These are phyloP conservation scores for Neurospora sp. DNA, from an alignment of 495 filamentous ascomycete species.

Conservation along the genomic window DNA sequence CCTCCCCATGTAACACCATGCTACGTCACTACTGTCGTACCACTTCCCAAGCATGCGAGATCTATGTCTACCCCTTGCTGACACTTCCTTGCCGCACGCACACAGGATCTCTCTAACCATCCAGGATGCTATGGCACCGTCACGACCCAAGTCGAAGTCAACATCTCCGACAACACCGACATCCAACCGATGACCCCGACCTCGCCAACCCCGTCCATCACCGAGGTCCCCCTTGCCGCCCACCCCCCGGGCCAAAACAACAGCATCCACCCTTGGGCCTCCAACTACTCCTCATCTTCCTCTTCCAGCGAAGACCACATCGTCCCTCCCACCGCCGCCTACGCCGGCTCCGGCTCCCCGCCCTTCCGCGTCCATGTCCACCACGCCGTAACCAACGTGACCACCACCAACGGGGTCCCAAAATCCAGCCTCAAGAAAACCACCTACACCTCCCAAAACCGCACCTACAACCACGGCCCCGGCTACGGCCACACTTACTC, in stretches of 20 bases:
- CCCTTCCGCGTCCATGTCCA: background rate
- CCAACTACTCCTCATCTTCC: constrained; percentile 7
- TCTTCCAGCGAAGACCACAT: constrained; percentile 1
- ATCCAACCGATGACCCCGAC: constrained; percentile 6
- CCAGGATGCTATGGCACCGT: constrained; percentile 22
- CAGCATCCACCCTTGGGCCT: constrained; percentile 4
- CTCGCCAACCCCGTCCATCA: constrained; percentile 7
- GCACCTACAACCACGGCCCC: background rate
- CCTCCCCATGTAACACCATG: background rate
- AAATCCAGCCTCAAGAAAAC: background rate
- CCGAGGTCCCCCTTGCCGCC: background rate
- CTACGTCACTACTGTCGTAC: background rate
- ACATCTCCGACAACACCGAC: constrained; percentile 16
- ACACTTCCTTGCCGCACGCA: background rate
- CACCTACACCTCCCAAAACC: background rate
- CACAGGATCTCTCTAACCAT: constrained; percentile 1
- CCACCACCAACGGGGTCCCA: background rate
- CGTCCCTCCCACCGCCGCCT: background rate
- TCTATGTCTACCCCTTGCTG: background rate
- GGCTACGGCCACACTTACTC: background rate
- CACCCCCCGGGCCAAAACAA: constrained; percentile 5
- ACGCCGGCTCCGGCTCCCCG: background rate
- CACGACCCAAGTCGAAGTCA: constrained; percentile 28
- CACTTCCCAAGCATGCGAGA: background rate
- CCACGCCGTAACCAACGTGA: background rate